Evolutionary conservation across 257 asterid species (phyloP).

Genomic region (Agastache rugosa): DNA sequence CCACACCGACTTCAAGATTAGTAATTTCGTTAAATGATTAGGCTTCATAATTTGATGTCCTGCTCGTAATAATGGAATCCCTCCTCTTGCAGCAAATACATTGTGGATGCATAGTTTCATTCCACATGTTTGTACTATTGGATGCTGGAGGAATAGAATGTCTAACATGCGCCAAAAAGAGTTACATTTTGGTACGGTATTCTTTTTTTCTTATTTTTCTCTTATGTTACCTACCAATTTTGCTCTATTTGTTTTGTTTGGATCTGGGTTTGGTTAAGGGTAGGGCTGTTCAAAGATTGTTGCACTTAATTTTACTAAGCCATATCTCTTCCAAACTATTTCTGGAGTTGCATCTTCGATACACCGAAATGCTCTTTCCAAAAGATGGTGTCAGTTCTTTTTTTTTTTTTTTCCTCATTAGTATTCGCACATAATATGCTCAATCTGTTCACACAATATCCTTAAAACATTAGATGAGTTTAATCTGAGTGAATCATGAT

Average conservation of each 20-base stretch:
- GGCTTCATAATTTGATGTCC: conserved; percentile 25
- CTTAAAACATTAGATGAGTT: conserved; percentile 6
- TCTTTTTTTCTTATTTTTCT: conserved; percentile 11
- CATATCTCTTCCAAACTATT: conserved; percentile 9
- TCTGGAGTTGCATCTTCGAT: conserved; percentile 27
- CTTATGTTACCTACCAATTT: neutral
- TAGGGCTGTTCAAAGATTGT: conserved; percentile 9
- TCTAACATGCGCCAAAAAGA: conserved; percentile 86
- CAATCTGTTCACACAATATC: neutral
- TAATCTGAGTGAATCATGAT: conserved; percentile 16
- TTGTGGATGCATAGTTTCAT: conserved; percentile 97
- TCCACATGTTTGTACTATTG: conserved; percentile 96
- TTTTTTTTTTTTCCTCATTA: neutral
- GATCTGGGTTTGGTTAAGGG: conserved; percentile 6
- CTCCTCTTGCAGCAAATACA: conserved; percentile 88
- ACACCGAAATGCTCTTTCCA: neutral
- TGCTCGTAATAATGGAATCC: conserved; percentile 29
- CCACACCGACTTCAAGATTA: conserved; percentile 10
- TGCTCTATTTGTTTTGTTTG: conserved; percentile 20
- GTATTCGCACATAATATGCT: conserved; percentile 8
- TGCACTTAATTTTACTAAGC: conserved; percentile 5
- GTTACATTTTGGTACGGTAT: conserved; percentile 81
- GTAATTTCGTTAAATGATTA: conserved; percentile 28
- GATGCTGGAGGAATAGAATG: conserved; percentile 99
- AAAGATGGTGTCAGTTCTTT: neutral